phyloP scores from a whole-genome alignment of 495 filamentous ascomycete species.

The Xylona heveae region DNA sequence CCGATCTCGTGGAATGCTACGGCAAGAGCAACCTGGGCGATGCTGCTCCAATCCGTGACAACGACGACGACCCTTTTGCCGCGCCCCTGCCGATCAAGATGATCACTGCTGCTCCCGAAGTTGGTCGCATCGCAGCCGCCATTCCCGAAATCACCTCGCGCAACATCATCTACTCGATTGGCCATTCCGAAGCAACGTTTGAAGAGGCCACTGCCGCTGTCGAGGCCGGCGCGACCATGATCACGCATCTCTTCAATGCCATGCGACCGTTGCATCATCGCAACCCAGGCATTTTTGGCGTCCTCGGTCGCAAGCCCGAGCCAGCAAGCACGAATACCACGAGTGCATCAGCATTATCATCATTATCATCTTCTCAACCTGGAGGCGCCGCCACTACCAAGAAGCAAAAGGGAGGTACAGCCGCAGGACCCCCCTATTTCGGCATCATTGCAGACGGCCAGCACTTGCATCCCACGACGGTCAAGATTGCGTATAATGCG shows the following conservation, averaged over 20 bases:
- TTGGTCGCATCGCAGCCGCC: conserved; percentile 34
- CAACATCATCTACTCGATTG: conserved; percentile 52
- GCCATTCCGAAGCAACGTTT: conserved; percentile 67
- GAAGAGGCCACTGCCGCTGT: conserved; percentile 48
- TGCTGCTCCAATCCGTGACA: conserved; percentile 4
- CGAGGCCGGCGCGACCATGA: conserved; percentile 51
- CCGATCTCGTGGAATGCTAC: conserved; percentile 45
- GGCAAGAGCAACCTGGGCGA: conserved; percentile 36
- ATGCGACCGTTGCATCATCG: conserved; percentile 74
- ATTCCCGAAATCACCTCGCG: conserved; percentile 35
- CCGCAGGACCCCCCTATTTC: conserved; percentile 32
- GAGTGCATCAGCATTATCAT: no score
- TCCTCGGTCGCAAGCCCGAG: no score
- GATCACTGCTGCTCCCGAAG: conserved; percentile 66
- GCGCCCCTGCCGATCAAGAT: conserved; percentile 31
- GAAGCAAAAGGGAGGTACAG: no score
- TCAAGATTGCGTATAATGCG: conserved; percentile 39
- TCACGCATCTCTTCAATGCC: conserved; percentile 81
- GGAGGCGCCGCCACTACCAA: background rate
- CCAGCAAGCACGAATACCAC: no score
- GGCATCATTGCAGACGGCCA: conserved; percentile 47
- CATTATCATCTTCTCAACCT: conserved; percentile 6
- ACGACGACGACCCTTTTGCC: conserved; percentile 6
- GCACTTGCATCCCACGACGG: conserved; percentile 39
- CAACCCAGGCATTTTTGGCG: conserved; percentile 65